Conservation (phyloP, 495 filamentous ascomycete genomes). For the Penicillium herquei region DNA sequence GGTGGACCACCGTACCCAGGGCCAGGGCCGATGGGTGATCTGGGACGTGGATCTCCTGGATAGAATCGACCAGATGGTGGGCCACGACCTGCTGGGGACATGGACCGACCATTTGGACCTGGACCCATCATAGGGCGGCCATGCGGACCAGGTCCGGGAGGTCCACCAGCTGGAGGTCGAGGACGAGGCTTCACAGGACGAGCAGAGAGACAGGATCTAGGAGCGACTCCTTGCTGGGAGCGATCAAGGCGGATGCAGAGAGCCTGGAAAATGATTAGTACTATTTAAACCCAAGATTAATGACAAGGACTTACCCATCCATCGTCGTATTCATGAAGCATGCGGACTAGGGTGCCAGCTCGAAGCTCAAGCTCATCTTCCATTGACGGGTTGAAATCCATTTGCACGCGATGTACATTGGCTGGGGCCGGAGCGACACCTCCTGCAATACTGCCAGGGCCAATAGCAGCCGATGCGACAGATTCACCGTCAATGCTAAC, state of each 20-base stretch:
- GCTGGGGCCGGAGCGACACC: constrained; percentile 41
- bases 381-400: constrained; percentile 92
- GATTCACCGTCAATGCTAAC: constrained; percentile 29
- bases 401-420: constrained; percentile 84
- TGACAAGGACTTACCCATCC: constrained; percentile 72
- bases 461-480: constrained; percentile 32
- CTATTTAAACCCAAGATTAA: background rate
- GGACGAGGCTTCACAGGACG: constrained; percentile 86
- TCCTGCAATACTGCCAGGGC: constrained; percentile 33
- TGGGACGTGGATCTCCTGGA: constrained; percentile 38
- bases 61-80: constrained; percentile 36
- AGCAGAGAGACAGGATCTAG: constrained; percentile 89
- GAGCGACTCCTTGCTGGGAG: constrained; percentile 87
- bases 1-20: constrained; percentile 27
- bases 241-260: constrained; percentile 90
- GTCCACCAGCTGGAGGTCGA: constrained; percentile 48
- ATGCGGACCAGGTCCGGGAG: constrained; percentile 43
- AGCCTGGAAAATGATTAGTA: constrained; percentile 50
- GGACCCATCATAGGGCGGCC: constrained; percentile 52
- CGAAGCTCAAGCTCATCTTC: constrained; percentile 83
- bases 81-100: constrained; percentile 27
- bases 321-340: constrained; percentile 97
- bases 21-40: constrained; percentile 34
- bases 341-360: constrained; percentile 76
- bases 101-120: constrained; percentile 48